These are phyloP conservation scores for Neofusicoccum sp. DNA, from an alignment of 2,329 filamentous ascomycete genomes.

Conservation along the genomic window DNA sequence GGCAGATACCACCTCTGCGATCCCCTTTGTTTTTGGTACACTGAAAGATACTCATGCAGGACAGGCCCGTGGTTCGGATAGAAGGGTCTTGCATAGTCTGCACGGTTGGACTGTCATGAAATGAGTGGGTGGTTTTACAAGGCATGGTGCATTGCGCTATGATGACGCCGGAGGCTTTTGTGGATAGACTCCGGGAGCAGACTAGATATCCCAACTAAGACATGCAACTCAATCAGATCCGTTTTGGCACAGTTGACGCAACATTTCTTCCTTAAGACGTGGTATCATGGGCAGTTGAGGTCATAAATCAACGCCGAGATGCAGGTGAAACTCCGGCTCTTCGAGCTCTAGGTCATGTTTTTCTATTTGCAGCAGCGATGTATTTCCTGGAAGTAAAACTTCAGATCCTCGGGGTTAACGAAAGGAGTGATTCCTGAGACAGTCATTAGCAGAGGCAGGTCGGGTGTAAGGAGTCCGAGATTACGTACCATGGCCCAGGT, in stretches of 20 bases:
- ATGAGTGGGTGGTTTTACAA: background rate
- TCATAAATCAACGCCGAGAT: no score
- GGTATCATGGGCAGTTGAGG: no score
- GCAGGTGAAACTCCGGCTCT: no score
- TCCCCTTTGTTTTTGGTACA: background rate
- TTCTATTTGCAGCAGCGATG: conserved; percentile 48
- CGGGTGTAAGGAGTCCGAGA: background rate
- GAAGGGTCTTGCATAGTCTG: conserved; percentile 6
- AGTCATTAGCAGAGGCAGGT: background rate
- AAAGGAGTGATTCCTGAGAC: conserved; percentile 80
- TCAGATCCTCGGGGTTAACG: conserved; percentile 89
- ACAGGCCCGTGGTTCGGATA: background rate
- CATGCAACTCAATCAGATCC: background rate
- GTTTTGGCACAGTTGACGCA: no score
- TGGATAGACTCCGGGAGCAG: conserved; percentile 3
- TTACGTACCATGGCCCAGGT: conserved; percentile 83
- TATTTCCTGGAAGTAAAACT: conserved; percentile 91
- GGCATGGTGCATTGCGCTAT: background rate
- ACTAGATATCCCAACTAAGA: conserved; percentile 3
- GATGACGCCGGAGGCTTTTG: conserved; percentile 9
- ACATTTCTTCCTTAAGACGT: no score
- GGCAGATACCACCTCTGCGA: conserved; percentile 14
- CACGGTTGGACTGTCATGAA: conserved; percentile 4
- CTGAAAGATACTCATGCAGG: conserved; percentile 7
- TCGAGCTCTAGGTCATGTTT: background rate